A percentile compares a stretch with the other conserved stretches of the same genome.
Evolutionary conservation across 2,329 filamentous ascomycete species (phyloP).

Genomic region (Penicillium olsonii): DNA sequence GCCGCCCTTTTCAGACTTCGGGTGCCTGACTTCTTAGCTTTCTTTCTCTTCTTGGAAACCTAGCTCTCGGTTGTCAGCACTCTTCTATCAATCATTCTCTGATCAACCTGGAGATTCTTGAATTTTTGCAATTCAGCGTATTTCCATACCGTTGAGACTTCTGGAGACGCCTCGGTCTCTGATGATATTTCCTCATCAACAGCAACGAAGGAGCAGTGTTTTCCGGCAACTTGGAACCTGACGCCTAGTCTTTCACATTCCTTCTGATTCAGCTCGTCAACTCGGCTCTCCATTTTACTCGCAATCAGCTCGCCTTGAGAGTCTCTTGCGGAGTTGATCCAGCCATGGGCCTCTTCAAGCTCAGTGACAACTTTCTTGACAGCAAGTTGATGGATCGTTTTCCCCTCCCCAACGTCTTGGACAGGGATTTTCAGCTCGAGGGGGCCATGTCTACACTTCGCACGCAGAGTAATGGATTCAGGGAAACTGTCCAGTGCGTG

Average conservation of each 20-base stretch:
- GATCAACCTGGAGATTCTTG: not conserved
- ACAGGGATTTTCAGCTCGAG: slow-evolving; percentile 4
- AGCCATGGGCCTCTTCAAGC: slow-evolving; percentile 13
- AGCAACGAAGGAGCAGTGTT: slow-evolving; percentile 1
- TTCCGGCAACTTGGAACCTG: slow-evolving; percentile 1
- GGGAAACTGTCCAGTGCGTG: not conserved
- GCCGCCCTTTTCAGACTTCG: not conserved
- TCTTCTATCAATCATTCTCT: not conserved
- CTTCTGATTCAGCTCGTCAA: not conserved
- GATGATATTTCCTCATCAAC: not conserved
- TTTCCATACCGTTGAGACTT: not conserved
- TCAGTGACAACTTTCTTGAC: slow-evolving; percentile 10
- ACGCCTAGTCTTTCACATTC: slow-evolving; percentile 1
- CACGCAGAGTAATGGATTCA: slow-evolving; percentile 1
- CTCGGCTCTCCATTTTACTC: not conserved
- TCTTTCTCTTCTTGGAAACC: not conserved
- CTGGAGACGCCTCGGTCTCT: not conserved
- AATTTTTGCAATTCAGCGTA: not conserved
- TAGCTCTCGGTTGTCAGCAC: not conserved
- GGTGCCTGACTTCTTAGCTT: not conserved
- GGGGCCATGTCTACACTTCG: not conserved
- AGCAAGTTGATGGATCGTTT: slow-evolving; percentile 12
- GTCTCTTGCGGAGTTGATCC: slow-evolving; percentile 9
- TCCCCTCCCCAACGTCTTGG: not conserved
- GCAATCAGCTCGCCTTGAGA: not conserved